A percentile compares a stretch with the other conserved stretches of the same genome.
These are phyloP conservation scores for Fraxinus baroniana DNA, from an alignment of 305 asterid species.

Conservation along the genomic window DNA sequence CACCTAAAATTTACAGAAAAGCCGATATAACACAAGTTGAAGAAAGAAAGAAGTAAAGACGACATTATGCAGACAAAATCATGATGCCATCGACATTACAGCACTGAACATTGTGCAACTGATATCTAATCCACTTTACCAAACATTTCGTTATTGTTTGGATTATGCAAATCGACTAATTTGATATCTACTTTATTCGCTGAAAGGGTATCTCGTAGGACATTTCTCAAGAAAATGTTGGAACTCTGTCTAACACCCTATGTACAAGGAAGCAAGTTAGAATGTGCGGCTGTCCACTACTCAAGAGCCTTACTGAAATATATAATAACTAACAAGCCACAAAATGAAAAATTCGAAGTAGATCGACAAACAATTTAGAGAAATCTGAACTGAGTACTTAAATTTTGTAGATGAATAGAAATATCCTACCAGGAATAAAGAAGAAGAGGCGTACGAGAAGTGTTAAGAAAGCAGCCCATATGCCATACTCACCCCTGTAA, in stretches of 20 bases:
- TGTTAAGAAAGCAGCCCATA: constrained; percentile 93
- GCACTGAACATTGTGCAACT: not conserved
- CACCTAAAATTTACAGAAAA: constrained; percentile 44
- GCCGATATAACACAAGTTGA: constrained; percentile 4
- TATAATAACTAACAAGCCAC: not conserved
- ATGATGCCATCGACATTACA: not conserved
- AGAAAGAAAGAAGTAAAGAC: not conserved
- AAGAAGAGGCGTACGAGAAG: constrained; percentile 92
- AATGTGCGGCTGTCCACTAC: not conserved
- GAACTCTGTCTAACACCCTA: not conserved
- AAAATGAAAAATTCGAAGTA: not conserved
- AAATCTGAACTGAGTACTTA: not conserved
- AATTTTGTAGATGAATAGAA: constrained; percentile 12
- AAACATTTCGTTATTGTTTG: not conserved
- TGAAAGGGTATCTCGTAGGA: not conserved
- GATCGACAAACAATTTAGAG: not conserved
- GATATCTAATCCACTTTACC: not conserved
- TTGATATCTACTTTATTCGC: not conserved
- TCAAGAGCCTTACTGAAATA: constrained; percentile 8
- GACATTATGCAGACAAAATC: constrained; percentile 1
- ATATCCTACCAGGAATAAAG: constrained; percentile 64
- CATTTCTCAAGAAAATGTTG: not conserved
- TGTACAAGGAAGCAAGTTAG: not conserved
- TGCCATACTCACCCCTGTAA: constrained; percentile 88
- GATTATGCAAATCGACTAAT: not conserved